These are phyloP conservation scores for Aspergillus bertholletiae DNA, from an alignment of 495 filamentous ascomycete genomes.

Conservation along the genomic window DNA sequence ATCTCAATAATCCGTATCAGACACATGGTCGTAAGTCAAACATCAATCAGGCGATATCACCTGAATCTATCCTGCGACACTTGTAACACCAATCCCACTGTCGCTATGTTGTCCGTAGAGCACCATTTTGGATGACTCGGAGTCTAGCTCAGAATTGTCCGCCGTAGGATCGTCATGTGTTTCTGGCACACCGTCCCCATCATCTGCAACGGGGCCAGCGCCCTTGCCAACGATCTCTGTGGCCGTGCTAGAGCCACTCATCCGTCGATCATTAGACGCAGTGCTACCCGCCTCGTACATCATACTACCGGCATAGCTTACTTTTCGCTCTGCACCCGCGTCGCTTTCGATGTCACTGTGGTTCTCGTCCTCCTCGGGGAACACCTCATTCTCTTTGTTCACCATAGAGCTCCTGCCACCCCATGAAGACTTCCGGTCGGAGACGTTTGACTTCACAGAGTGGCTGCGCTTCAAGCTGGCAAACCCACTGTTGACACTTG, in stretches of 20 bases:
- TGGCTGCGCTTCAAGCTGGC: constrained; percentile 63
- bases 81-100: constrained; percentile 41
- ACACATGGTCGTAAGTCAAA: not conserved
- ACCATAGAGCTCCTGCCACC: constrained; percentile 45
- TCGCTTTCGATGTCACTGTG: constrained; percentile 45
- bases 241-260: constrained; percentile 47
- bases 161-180: constrained; percentile 17
- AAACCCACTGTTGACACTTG: constrained; percentile 41
- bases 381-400: constrained; percentile 61
- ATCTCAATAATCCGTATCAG: constrained; percentile 19
- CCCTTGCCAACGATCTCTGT: constrained; percentile 27
- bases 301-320: constrained; percentile 51
- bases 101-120: constrained; percentile 40
- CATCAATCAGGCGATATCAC: not conserved
- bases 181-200: constrained; percentile 9
- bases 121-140: constrained; percentile 32
- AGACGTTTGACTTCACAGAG: constrained; percentile 63
- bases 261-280: constrained; percentile 45
- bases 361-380: constrained; percentile 51
- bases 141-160: constrained; percentile 20
- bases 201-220: constrained; percentile 5
- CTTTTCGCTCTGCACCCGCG: constrained; percentile 49
- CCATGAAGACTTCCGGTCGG: constrained; percentile 74
- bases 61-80: constrained; percentile 19
- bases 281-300: constrained; percentile 47